Conservation (phyloP, 768 basidiomycete species). For the Boletus reticulatus region DNA sequence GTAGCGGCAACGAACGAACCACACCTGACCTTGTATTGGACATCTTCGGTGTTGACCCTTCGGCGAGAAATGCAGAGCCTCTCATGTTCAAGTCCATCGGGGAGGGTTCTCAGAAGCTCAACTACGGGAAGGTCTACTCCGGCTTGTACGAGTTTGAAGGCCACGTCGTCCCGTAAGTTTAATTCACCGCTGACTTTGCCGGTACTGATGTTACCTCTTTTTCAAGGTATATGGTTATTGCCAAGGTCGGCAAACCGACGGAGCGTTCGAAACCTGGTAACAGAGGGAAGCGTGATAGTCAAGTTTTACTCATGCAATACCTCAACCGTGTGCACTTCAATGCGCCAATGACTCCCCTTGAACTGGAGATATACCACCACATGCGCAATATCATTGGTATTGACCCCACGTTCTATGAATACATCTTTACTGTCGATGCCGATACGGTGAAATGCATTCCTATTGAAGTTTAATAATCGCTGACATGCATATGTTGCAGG, state of each 20-base stretch:
- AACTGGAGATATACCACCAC: slow-evolving; percentile 71
- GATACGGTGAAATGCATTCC: slow-evolving; percentile 49
- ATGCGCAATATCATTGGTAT: slow-evolving; percentile 75
- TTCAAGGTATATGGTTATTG: slow-evolving; percentile 54
- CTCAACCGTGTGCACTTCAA: slow-evolving; percentile 70
- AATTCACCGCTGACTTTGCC: not conserved
- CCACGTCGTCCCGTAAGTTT: slow-evolving; percentile 61
- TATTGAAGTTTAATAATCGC: not conserved
- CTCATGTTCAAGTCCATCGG: slow-evolving; percentile 68
- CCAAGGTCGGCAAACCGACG: slow-evolving; percentile 67
- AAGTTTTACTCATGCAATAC: slow-evolving; percentile 63
- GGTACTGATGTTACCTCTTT: not conserved
- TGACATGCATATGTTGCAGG: slow-evolving; percentile 35
- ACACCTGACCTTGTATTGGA: slow-evolving; percentile 68
- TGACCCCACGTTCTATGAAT: slow-evolving; percentile 74
- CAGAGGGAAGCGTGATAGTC: slow-evolving; percentile 68
- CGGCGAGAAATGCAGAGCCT: slow-evolving; percentile 60
- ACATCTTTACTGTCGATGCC: slow-evolving; percentile 70
- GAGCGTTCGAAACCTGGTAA: slow-evolving; percentile 66
- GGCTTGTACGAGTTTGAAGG: slow-evolving; percentile 71
- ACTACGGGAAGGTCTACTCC: slow-evolving; percentile 70
- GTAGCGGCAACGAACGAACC: slow-evolving; percentile 63
- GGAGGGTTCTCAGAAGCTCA: slow-evolving; percentile 63
- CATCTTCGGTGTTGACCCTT: slow-evolving; percentile 63
- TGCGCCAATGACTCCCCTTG: slow-evolving; percentile 61